These are phyloP conservation scores for Aspergillus uvarum DNA, from an alignment of 2,329 filamentous ascomycete species.

Conservation along the genomic window DNA sequence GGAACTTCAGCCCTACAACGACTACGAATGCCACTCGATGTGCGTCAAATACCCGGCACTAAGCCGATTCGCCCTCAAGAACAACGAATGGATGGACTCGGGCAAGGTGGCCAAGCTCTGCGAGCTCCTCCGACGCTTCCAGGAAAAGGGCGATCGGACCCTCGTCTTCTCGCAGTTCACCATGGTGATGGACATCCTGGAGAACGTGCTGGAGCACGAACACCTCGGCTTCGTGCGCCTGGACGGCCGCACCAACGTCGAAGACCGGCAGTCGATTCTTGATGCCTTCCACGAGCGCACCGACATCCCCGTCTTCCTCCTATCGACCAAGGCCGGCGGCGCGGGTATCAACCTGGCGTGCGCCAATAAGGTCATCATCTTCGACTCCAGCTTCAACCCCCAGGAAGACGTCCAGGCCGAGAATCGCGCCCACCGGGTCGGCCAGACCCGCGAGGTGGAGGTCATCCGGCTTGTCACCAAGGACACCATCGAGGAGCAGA, in stretches of 20 bases:
- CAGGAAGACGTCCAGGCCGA: constrained; percentile 98
- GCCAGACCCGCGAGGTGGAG: constrained; percentile 86
- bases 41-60: constrained; percentile 57
- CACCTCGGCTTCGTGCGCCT: constrained; percentile 78
- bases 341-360: constrained; percentile 94
- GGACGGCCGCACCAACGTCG: constrained; percentile 78
- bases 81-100: constrained; percentile 67
- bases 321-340: constrained; percentile 92
- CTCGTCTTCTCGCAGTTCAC: constrained; percentile 94
- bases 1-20: constrained; percentile 56
- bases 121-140: constrained; percentile 70
- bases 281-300: constrained; percentile 78
- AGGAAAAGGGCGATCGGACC: constrained; percentile 77
- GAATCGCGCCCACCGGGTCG: constrained; percentile 92
- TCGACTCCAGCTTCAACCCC: constrained; percentile 95
- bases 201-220: constrained; percentile 73
- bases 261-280: constrained; percentile 81
- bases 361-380: constrained; percentile 97
- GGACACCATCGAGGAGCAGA: constrained; percentile 87
- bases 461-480: constrained; percentile 80
- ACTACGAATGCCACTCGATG: constrained; percentile 62
- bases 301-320: constrained; percentile 82
- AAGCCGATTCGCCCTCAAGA: constrained; percentile 57
- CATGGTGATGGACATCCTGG: constrained; percentile 84
- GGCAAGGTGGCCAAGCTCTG: constrained; percentile 85